These are phyloP conservation scores for Penicillium sp. DNA, from an alignment of 2,329 filamentous ascomycete species.

Conservation along the genomic window DNA sequence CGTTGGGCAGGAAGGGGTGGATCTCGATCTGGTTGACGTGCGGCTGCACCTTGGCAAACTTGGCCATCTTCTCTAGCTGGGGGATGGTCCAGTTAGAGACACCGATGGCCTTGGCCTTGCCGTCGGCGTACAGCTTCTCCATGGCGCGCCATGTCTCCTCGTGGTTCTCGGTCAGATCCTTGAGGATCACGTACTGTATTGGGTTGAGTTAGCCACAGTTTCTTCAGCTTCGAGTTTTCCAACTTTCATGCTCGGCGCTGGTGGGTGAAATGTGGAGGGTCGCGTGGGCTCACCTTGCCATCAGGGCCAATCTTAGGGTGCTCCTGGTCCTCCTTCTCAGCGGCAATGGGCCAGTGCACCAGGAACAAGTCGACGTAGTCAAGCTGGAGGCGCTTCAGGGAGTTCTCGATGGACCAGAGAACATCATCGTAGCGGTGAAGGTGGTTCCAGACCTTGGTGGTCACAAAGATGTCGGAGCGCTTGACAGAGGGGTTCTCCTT, in stretches of 20 bases:
- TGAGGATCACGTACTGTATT: constrained; percentile 61
- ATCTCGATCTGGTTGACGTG: constrained; percentile 51
- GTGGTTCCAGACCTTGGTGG: constrained; percentile 58
- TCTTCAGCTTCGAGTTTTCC: background rate
- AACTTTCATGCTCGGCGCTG: background rate
- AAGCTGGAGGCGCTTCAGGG: constrained; percentile 65
- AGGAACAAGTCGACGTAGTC: constrained; percentile 73
- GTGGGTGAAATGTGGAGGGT: background rate
- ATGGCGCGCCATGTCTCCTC: constrained; percentile 67
- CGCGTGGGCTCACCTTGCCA: constrained; percentile 48
- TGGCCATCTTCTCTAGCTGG: constrained; percentile 51
- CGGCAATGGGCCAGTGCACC: constrained; percentile 54
- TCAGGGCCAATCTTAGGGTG: constrained; percentile 54
- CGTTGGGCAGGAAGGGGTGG: constrained; percentile 52
- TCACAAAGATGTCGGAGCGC: constrained; percentile 54
- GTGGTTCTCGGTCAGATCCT: constrained; percentile 67
- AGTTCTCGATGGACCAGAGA: constrained; percentile 57
- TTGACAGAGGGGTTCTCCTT: constrained; percentile 50
- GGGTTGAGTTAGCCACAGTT: constrained; percentile 10
- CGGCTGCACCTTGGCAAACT: constrained; percentile 46
- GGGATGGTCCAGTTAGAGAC: constrained; percentile 72
- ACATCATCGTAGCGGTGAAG: constrained; percentile 52
- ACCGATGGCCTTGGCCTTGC: constrained; percentile 70
- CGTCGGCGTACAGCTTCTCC: constrained; percentile 60
- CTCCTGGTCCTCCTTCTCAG: constrained; percentile 53